Evolutionary conservation across 164 flowering plant genomes (phyloP), one percentile per base, ranked within the genome.

Genomic region (Magnolia officinalis): DNA sequence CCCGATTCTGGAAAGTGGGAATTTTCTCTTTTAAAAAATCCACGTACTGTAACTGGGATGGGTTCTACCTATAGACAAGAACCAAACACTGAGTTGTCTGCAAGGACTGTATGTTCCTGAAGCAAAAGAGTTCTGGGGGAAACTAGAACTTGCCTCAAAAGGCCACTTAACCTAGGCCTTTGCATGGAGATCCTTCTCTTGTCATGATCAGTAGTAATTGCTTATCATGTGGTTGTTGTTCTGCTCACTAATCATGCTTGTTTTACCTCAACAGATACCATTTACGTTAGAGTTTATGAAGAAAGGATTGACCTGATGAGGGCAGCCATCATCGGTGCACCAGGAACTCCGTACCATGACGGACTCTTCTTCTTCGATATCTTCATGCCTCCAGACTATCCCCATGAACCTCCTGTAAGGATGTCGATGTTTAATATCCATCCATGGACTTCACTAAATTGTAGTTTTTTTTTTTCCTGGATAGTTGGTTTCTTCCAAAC

Each of bases 301-400:
- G 93, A 91, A 72, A 87, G 97, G 82, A 90, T 91, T 87, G 94
- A 93, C 83, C 86, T 95, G 20, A 72, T 95, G 72, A 87, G 96
- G 72, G 99, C 94, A 19, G 97, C 88, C 71, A 85, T 93, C 72
- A 85, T 89, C 78, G 99, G 99, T 59, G 82, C 93, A 70, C 83
- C 89, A 73, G 97, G 94, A 84, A 93, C 99, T 52, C 99, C 98
- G 9, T 95, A 95, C 78, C 96, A 93, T 59, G 96, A 93, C 74
- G 92, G 91, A 18, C 87, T 95, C 55, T 95, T 95, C 90, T 89
- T 95, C 80, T 95, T 95, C 58, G 99, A 95, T 74, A 86, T 95
- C 31, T 80, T 61, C 65, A 86, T 93, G 80, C 96, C 99, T 59
- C 87, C 90, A 5, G 90, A 91, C 20, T 95, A 88, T 84, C 99